phyloP scores from a whole-genome alignment of 352 stramenopile species.

The Phytophthora citricola region DNA sequence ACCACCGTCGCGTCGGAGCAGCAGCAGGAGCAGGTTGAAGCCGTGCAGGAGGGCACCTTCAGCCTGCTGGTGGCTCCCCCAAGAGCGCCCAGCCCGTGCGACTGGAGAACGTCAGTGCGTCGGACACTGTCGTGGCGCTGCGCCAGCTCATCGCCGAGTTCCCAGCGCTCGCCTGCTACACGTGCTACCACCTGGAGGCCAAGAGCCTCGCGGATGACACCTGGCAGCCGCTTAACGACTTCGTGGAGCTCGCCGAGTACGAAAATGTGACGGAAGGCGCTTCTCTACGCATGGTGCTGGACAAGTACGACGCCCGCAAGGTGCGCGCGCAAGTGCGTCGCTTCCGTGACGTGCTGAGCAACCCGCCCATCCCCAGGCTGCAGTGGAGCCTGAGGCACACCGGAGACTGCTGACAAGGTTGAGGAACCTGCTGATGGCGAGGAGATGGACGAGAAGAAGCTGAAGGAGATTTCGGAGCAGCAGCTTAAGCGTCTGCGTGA shows the following conservation, averaged over 20 bases:
- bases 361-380: slow-evolving; percentile 79
- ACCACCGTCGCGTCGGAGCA: slow-evolving; percentile 24
- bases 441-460: slow-evolving; percentile 55
- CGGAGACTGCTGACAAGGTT: slow-evolving; percentile 22
- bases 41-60: slow-evolving; percentile 56
- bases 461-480: slow-evolving; percentile 82
- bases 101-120: slow-evolving; percentile 73
- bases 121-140: slow-evolving; percentile 84
- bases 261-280: slow-evolving; percentile 66
- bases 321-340: slow-evolving; percentile 82
- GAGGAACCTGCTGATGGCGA: slow-evolving; percentile 27
- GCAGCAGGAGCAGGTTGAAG: slow-evolving; percentile 20
- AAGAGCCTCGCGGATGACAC: slow-evolving; percentile 30
- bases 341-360: slow-evolving; percentile 83
- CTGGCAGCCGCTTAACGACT: slow-evolving; percentile 81
- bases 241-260: slow-evolving; percentile 87
- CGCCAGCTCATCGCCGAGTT: slow-evolving; percentile 88
- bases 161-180: slow-evolving; percentile 83
- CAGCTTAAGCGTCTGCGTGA: slow-evolving; percentile 81
- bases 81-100: slow-evolving; percentile 45
- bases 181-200: slow-evolving; percentile 86
- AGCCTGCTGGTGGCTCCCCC: slow-evolving; percentile 62
- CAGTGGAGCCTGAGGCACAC: slow-evolving; percentile 30
- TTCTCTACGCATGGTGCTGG: slow-evolving; percentile 83
- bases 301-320: slow-evolving; percentile 90